A percentile compares a stretch with the other conserved stretches of the same genome.
phyloP scores from a whole-genome alignment of 345 rosid species.

The Angophora floribunda region DNA sequence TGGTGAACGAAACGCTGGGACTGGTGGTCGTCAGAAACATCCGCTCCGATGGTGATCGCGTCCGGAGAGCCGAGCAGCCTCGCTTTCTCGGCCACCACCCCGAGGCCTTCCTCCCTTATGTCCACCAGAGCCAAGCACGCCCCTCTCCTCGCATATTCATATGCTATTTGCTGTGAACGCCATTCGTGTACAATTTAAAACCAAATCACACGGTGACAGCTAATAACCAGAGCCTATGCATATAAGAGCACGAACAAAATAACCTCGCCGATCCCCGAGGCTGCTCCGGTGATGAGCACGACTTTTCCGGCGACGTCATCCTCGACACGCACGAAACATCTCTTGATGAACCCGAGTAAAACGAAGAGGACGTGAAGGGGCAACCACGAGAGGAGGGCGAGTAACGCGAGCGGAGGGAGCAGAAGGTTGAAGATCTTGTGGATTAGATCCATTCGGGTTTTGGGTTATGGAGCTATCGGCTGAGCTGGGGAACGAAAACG shows the following conservation, averaged over 20 bases:
- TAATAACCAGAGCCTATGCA: neutral
- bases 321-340: neutral
- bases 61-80: slow-evolving; percentile 11
- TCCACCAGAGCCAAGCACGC: slow-evolving; percentile 22
- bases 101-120: slow-evolving; percentile 7
- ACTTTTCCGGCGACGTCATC: slow-evolving; percentile 40
- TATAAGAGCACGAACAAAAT: neutral
- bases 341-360: neutral
- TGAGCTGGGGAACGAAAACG: too few relatives aligned
- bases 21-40: slow-evolving; percentile 6
- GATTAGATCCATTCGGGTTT: neutral
- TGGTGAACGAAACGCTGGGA: slow-evolving; percentile 4
- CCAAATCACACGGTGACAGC: neutral
- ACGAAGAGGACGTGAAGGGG: slow-evolving; percentile 6
- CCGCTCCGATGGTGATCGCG: slow-evolving; percentile 2
- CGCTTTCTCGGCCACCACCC: slow-evolving; percentile 6
- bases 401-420: slow-evolving; percentile 11
- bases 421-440: slow-evolving; percentile 8
- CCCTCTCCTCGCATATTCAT: slow-evolving; percentile 16
- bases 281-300: slow-evolving; percentile 39
- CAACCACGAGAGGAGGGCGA: neutral
- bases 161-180: slow-evolving; percentile 11
- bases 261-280: slow-evolving; percentile 62
- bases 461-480: neutral
- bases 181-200: neutral